A percentile compares a stretch with the other conserved stretches of the same genome.
Evolutionary conservation across 768 basidiomycete genomes (phyloP).

Genomic region (Suillus subluteus): DNA sequence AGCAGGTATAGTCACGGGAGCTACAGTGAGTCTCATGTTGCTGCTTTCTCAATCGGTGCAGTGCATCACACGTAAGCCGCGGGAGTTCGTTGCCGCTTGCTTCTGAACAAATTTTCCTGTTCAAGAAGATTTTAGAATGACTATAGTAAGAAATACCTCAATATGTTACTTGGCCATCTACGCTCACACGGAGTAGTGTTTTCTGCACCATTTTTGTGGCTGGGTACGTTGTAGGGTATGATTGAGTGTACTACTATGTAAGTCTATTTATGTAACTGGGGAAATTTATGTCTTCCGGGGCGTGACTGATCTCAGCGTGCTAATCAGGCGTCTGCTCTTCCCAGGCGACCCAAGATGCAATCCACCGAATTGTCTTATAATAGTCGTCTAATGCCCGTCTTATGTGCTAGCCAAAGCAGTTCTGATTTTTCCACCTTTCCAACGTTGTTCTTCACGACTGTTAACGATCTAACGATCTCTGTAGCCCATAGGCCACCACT

Average conservation of each 20-base stretch:
- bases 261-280: too few species aligned
- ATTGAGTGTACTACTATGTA: too few species aligned
- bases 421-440: conserved; percentile 10
- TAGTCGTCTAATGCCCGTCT: conserved; percentile 4
- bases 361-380: conserved; percentile 7
- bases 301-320: neutral
- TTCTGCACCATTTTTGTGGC: too few species aligned
- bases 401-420: neutral
- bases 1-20: too few species aligned
- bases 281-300: neutral
- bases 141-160: too few species aligned
- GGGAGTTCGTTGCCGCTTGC: too few species aligned
- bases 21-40: neutral
- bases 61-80: too few species aligned
- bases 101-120: too few species aligned
- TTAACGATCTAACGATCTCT: neutral
- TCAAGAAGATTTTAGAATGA: too few species aligned
- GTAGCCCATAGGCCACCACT: neutral
- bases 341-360: neutral
- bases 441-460: conserved; percentile 1
- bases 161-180: too few species aligned
- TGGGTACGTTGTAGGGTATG: too few species aligned
- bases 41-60: neutral
- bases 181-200: too few species aligned
- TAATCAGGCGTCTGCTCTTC: conserved; percentile 1